phyloP scores from a whole-genome alignment of 352 stramenopile species.

The Halophytophthora batemanensis region DNA sequence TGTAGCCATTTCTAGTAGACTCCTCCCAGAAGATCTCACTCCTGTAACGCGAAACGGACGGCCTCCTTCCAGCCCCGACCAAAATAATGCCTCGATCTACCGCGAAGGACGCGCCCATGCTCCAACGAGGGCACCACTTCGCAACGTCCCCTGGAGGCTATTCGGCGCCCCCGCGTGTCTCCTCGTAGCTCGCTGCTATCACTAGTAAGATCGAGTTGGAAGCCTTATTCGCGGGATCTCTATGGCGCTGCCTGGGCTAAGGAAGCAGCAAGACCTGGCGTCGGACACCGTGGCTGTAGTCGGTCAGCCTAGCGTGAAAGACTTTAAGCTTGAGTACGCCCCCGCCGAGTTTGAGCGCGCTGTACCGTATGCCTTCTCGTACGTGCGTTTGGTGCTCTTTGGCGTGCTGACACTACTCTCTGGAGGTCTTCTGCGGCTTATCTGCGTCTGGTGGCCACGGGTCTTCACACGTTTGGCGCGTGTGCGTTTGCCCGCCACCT shows the following conservation, averaged over 20 bases:
- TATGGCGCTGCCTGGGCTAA: slow-evolving; percentile 3
- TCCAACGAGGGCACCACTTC: too few relatives aligned
- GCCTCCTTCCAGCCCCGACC: too few relatives aligned
- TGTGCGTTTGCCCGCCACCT: slow-evolving; percentile 21
- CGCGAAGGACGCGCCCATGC: too few relatives aligned
- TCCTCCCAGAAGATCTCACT: too few relatives aligned
- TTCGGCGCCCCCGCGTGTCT: not conserved
- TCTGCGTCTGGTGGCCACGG: slow-evolving; percentile 60
- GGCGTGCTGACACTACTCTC: slow-evolving; percentile 25
- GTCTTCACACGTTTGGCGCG: slow-evolving; percentile 59
- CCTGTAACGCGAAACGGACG: too few relatives aligned
- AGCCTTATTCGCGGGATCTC: not conserved
- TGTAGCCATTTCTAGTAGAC: too few relatives aligned
- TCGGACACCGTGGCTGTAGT: too few relatives aligned
- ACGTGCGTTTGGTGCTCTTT: slow-evolving; percentile 35
- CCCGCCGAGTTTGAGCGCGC: slow-evolving; percentile 38
- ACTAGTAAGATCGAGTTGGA: not conserved
- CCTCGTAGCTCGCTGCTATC: not conserved
- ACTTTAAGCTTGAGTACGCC: slow-evolving; percentile 39
- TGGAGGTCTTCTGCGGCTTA: slow-evolving; percentile 32
- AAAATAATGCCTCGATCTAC: too few relatives aligned
- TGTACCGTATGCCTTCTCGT: slow-evolving; percentile 44
- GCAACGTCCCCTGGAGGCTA: not conserved
- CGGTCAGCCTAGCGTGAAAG: slow-evolving; percentile 13
- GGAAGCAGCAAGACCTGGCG: too few relatives aligned